phyloP scores from a whole-genome alignment of 2,329 filamentous ascomycete genomes.

The Aureobasidium sp. region DNA sequence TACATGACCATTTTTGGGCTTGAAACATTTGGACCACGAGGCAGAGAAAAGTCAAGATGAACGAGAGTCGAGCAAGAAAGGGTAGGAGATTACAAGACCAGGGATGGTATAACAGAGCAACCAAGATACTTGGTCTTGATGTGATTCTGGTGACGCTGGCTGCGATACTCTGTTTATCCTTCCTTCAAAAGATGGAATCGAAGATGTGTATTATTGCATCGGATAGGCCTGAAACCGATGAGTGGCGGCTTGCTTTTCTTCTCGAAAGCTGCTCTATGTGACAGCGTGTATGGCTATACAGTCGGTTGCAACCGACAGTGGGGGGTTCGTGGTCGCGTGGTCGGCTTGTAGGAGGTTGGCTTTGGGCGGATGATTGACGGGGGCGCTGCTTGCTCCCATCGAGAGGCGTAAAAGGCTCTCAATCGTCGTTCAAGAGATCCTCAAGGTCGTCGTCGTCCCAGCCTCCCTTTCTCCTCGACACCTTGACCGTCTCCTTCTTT shows the following conservation, averaged over 20 bases:
- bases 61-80: too few relatives aligned
- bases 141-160: too few relatives aligned
- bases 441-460: slow-evolving; percentile 81
- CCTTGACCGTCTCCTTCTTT: slow-evolving; percentile 76
- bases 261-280: background rate
- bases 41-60: too few relatives aligned
- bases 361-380: background rate
- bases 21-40: too few relatives aligned
- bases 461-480: slow-evolving; percentile 72
- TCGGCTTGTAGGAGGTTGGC: background rate
- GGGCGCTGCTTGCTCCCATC: background rate
- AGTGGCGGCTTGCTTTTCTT: background rate
- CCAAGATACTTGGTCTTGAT: too few relatives aligned
- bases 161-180: too few relatives aligned
- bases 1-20: too few relatives aligned
- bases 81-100: too few relatives aligned
- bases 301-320: background rate
- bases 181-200: background rate
- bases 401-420: background rate
- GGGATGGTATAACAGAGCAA: too few relatives aligned
- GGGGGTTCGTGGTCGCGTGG: slow-evolving; percentile 1
- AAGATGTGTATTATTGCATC: background rate
- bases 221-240: background rate
- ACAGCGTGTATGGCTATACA: background rate
- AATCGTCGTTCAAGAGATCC: slow-evolving; percentile 50